Percentiles rank a stretch among this genome's conserved stretches.
phyloP scores from a whole-genome alignment of 306 rosid species.

The Elaeagnus macrophylla region DNA sequence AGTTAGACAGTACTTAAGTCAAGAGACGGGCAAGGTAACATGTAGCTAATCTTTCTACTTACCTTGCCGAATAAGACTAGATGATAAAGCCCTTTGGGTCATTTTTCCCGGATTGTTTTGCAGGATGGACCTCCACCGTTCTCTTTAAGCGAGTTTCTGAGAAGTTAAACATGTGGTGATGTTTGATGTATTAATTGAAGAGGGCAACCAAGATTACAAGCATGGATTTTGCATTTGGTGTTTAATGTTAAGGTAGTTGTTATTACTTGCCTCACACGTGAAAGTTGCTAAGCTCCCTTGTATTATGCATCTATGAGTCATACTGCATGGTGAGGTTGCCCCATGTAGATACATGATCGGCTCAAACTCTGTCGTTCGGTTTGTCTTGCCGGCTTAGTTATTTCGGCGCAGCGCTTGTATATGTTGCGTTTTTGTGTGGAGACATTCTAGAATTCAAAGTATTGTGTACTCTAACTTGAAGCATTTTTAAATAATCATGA shows the following conservation, averaged over 20 bases:
- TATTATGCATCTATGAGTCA: constrained; percentile 16
- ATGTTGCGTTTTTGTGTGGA: neutral
- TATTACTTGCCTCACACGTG: constrained; percentile 10
- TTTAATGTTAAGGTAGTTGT: constrained; percentile 16
- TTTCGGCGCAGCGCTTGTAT: constrained; percentile 19
- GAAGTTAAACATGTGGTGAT: constrained; percentile 31
- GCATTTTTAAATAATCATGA: neutral
- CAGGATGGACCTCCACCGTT: constrained; percentile 62
- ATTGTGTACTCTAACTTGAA: constrained; percentile 5
- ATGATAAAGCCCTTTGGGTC: constrained; percentile 8
- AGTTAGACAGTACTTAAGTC: constrained; percentile 64
- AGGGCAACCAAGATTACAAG: constrained; percentile 21
- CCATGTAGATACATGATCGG: constrained; percentile 8
- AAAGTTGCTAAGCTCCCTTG: constrained; percentile 17
- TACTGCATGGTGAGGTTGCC: constrained; percentile 14
- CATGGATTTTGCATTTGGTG: constrained; percentile 14
- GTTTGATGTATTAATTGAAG: constrained; percentile 13
- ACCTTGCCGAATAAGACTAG: neutral
- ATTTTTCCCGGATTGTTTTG: constrained; percentile 14
- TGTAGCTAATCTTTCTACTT: neutral
- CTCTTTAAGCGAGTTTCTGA: constrained; percentile 62
- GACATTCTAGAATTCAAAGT: constrained; percentile 3
- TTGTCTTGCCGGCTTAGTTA: constrained; percentile 8
- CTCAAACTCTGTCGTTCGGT: constrained; percentile 9
- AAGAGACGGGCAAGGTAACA: constrained; percentile 61